Conservation (phyloP, 371 early-diverging fungal genomes). For the Dichotomocladium elegans region DNA sequence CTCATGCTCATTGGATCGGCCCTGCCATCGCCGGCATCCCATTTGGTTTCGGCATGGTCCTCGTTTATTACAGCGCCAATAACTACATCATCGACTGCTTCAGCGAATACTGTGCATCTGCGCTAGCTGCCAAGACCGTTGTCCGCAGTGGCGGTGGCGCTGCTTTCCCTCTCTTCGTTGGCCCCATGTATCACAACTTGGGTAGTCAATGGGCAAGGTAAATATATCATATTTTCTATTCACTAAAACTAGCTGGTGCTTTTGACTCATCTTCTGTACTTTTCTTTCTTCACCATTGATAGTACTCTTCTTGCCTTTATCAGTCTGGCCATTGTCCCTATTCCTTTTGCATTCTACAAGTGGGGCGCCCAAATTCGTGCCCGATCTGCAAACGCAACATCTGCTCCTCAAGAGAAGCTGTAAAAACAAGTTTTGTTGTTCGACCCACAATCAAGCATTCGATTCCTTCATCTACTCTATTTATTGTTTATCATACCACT, state of each 20-base stretch:
- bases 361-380: constrained; percentile 38
- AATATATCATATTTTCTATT: neutral
- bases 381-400: neutral
- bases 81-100: constrained; percentile 46
- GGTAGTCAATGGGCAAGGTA: constrained; percentile 36
- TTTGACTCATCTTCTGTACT: neutral
- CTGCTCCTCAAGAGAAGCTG: neutral
- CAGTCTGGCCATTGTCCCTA: constrained; percentile 38
- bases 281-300: neutral
- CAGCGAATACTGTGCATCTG: constrained; percentile 36
- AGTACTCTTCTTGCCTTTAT: constrained; percentile 39
- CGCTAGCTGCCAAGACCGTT: constrained; percentile 40
- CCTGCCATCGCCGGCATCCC: constrained; percentile 32
- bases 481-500: no score
- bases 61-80: constrained; percentile 34
- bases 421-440: neutral
- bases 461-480: no score
- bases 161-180: constrained; percentile 43
- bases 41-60: constrained; percentile 44
- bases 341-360: constrained; percentile 40
- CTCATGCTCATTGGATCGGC: constrained; percentile 38
- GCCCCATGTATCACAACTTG: constrained; percentile 36
- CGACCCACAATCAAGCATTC: no score
- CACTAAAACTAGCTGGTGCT: neutral
- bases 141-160: constrained; percentile 41